These are phyloP conservation scores for Neospermospora avenae DNA, from an alignment of 2,329 filamentous ascomycete species.

Conservation along the genomic window DNA sequence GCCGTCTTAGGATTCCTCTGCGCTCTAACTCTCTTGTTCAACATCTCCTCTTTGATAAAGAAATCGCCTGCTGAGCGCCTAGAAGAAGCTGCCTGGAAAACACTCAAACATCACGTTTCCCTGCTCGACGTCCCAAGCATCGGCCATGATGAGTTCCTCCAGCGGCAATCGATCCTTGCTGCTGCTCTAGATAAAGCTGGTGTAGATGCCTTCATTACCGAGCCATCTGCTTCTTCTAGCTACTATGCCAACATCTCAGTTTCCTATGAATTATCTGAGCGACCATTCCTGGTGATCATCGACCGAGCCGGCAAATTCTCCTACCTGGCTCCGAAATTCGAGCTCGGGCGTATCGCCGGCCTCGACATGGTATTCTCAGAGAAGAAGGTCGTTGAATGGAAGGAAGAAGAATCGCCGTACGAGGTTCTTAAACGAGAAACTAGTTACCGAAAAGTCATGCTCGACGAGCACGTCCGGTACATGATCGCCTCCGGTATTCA, in stretches of 20 bases:
- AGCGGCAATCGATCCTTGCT: slow-evolving; percentile 22
- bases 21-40: neutral
- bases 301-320: slow-evolving; percentile 48
- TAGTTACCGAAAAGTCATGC: slow-evolving; percentile 45
- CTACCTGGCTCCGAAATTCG: slow-evolving; percentile 57
- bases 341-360: slow-evolving; percentile 55
- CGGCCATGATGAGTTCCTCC: slow-evolving; percentile 22
- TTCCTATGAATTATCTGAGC: slow-evolving; percentile 56
- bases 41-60: neutral
- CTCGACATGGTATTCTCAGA: slow-evolving; percentile 50
- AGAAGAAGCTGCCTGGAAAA: slow-evolving; percentile 19
- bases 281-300: slow-evolving; percentile 59
- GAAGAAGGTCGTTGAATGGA: slow-evolving; percentile 55
- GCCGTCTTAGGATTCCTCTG: neutral
- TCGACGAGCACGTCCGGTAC: slow-evolving; percentile 62
- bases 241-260: slow-evolving; percentile 61
- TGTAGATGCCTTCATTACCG: slow-evolving; percentile 57
- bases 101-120: slow-evolving; percentile 18
- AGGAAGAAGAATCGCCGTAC: slow-evolving; percentile 63
- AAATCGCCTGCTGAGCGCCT: slow-evolving; percentile 1
- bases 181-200: slow-evolving; percentile 21
- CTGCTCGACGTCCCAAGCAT: slow-evolving; percentile 26
- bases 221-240: slow-evolving; percentile 61
- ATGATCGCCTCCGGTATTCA: slow-evolving; percentile 58
- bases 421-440: slow-evolving; percentile 47